These are phyloP conservation scores for Cordia subcordata DNA, from an alignment of 257 asterid species.

Conservation along the genomic window DNA sequence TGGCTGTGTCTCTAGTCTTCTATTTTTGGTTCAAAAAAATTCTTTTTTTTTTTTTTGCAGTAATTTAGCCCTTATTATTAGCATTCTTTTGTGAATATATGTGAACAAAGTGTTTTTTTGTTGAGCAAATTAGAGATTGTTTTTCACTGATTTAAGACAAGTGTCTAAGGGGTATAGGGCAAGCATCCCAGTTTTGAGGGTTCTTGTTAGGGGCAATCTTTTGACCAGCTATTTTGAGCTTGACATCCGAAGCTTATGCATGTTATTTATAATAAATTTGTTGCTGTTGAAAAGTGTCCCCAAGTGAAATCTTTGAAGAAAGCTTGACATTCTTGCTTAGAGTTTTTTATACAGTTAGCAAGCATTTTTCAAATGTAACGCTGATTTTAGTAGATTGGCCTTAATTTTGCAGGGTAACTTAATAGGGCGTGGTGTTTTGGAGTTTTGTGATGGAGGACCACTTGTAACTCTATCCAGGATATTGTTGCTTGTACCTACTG, in stretches of 20 bases:
- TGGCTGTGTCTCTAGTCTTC: conserved; percentile 32
- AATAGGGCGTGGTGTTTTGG: too few species aligned
- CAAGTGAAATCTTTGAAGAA: too few species aligned
- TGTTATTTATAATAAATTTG: too few species aligned
- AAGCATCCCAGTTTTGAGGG: conserved; percentile 39
- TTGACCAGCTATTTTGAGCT: not conserved
- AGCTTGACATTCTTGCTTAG: too few species aligned
- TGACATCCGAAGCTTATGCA: not conserved
- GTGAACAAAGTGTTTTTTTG: conserved; percentile 46
- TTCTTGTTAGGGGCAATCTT: conserved; percentile 15
- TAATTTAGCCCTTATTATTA: not conserved
- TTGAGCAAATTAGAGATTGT: conserved; percentile 24
- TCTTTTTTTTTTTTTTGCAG: not conserved
- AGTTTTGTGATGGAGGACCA: too few species aligned
- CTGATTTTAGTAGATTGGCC: too few species aligned
- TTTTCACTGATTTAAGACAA: conserved; percentile 41
- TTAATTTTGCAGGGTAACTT: too few species aligned
- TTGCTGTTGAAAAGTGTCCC: too few species aligned
- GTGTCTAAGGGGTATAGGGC: conserved; percentile 51
- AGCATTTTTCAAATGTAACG: too few species aligned
- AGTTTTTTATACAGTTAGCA: too few species aligned
- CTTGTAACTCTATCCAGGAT: too few species aligned
- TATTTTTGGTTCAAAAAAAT: conserved; percentile 31
- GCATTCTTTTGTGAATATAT: conserved; percentile 2
- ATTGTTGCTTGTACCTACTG: too few species aligned